phyloP scores from a whole-genome alignment of 2,329 filamentous ascomycete genomes.

The Phyllosticta citrichinensis region DNA sequence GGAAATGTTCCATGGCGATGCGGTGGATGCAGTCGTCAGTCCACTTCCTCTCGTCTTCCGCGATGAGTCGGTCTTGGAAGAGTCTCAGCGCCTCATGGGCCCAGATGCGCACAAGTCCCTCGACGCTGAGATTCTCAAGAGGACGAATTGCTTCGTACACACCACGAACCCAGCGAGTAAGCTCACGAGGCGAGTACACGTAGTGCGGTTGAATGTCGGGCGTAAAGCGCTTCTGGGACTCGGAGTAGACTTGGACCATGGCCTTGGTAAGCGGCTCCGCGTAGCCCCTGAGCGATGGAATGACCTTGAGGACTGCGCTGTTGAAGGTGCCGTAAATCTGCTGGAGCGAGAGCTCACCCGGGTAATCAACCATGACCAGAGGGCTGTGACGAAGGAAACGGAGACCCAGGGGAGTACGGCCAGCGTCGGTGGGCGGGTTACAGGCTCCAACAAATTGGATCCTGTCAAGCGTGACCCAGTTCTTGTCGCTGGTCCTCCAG shows the following conservation, averaged over 20 bases:
- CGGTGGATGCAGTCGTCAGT: conserved; percentile 79
- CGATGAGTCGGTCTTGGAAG: conserved; percentile 94
- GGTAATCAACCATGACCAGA: conserved; percentile 99
- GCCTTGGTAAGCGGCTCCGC: conserved; percentile 87
- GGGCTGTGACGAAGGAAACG: conserved; percentile 93
- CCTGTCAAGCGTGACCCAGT: conserved; percentile 92
- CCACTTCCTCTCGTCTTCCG: conserved; percentile 89
- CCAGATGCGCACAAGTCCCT: conserved; percentile 94
- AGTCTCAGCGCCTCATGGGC: conserved; percentile 91
- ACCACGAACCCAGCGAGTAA: conserved; percentile 95
- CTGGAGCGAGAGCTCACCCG: conserved; percentile 82
- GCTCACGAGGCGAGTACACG: conserved; percentile 96
- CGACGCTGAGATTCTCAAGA: conserved; percentile 74
- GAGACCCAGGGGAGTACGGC: conserved; percentile 85
- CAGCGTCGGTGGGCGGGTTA: conserved; percentile 95
- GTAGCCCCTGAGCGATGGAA: conserved; percentile 89
- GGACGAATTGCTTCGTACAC: conserved; percentile 95
- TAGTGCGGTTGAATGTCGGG: conserved; percentile 97
- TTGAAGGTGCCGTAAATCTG: conserved; percentile 99
- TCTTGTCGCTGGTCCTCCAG: conserved; percentile 95
- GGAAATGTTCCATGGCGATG: conserved; percentile 86
- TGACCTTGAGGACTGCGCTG: conserved; percentile 88
- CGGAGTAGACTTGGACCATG: conserved; percentile 94
- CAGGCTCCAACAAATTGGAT: conserved; percentile 99
- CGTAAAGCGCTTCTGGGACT: conserved; percentile 90